Percentiles rank a stretch among this genome's conserved stretches.
phyloP scores from a whole-genome alignment of 306 rosid genomes.

The Arachis stenosperma region DNA sequence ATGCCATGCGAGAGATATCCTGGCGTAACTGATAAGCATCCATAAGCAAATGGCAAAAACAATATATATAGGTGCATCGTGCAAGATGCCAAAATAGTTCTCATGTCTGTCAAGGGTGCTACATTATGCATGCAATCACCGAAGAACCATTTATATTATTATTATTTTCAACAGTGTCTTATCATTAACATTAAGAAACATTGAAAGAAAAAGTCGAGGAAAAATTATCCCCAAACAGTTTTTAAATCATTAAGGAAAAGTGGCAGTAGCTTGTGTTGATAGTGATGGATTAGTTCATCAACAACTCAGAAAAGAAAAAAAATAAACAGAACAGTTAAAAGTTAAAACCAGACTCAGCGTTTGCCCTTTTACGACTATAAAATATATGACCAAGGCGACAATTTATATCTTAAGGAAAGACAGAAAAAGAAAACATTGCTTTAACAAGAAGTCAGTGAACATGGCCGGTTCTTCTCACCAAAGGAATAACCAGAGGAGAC shows the following conservation, averaged over 20 bases:
- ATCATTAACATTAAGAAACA: background rate
- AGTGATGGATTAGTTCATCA: background rate
- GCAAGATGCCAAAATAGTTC: background rate
- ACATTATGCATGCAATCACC: background rate
- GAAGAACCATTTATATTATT: background rate
- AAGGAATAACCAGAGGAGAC: background rate
- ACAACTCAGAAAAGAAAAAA: background rate
- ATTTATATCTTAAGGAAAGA: background rate
- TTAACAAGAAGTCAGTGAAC: background rate
- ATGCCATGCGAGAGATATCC: background rate
- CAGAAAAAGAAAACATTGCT: background rate
- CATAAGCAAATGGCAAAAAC: background rate
- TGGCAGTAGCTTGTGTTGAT: background rate
- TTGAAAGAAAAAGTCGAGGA: background rate
- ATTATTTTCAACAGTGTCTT: background rate
- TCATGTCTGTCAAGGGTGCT: background rate
- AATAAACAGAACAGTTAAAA: background rate
- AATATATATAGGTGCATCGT: background rate
- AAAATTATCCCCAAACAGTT: background rate
- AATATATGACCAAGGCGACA: background rate
- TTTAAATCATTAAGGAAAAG: background rate
- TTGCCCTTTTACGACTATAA: background rate
- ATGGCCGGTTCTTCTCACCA: constrained; percentile 12
- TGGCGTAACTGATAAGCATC: background rate
- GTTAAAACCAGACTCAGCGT: background rate